These are phyloP conservation scores for Spinellus fusiger DNA, from an alignment of 192 early-diverging fungal genomes.

Conservation along the genomic window DNA sequence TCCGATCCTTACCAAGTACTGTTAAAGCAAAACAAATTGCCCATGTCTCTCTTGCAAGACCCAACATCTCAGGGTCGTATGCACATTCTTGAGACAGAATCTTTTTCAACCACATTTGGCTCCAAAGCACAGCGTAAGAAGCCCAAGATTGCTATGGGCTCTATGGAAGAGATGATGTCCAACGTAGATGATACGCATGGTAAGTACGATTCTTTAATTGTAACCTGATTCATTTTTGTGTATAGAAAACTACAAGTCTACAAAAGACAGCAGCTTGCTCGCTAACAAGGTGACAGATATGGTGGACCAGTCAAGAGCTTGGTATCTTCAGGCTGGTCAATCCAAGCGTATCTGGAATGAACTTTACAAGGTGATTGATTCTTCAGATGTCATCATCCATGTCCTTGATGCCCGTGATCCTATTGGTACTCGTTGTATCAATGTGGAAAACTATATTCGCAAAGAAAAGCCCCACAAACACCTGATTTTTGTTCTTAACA, in stretches of 20 bases:
- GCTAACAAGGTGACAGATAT: slow-evolving; percentile 71
- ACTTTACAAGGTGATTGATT: slow-evolving; percentile 97
- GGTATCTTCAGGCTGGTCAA: slow-evolving; percentile 89
- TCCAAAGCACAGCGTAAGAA: slow-evolving; percentile 91
- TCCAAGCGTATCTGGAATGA: slow-evolving; percentile 98
- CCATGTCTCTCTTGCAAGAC: slow-evolving; percentile 87
- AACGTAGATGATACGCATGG: slow-evolving; percentile 62
- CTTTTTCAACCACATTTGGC: slow-evolving; percentile 91
- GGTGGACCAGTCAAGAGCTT: slow-evolving; percentile 72
- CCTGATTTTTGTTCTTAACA: slow-evolving; percentile 93
- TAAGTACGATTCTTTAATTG: slow-evolving; percentile 23
- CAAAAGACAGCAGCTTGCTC: slow-evolving; percentile 68
- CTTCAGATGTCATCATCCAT: slow-evolving; percentile 91
- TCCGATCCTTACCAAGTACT: slow-evolving; percentile 96
- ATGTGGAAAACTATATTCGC: slow-evolving; percentile 87
- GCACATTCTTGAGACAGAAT: slow-evolving; percentile 93
- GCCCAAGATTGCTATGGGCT: slow-evolving; percentile 74
- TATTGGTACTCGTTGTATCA: slow-evolving; percentile 87
- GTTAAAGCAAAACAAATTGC: slow-evolving; percentile 90
- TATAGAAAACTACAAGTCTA: slow-evolving; percentile 31
- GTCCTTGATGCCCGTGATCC: slow-evolving; percentile 99
- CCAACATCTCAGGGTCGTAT: slow-evolving; percentile 66
- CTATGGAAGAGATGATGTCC: slow-evolving; percentile 74
- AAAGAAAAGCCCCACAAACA: slow-evolving; percentile 96
- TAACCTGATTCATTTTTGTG: not conserved